Base-by-base conservation (phyloP, 2,329 filamentous ascomycete genomes). In the Eutypella sp. region DNA sequence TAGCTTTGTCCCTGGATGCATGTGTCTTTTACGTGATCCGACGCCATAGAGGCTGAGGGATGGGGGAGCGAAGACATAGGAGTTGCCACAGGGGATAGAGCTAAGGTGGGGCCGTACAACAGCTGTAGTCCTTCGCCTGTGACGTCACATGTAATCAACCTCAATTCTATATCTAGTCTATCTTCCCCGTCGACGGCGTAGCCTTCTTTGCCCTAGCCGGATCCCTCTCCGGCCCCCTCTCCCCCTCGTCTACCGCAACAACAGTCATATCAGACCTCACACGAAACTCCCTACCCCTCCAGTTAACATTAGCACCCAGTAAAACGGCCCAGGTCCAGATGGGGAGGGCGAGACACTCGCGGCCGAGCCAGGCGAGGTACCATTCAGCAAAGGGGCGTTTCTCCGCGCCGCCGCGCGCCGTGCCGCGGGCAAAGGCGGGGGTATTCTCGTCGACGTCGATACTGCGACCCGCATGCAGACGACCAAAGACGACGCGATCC, bases 301-400 rank as follows among this genome's bases (percentile, higher is more conserved):
- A 99, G 43, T 80, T 80, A 0, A 99, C 89, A 0, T 84, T 92
- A 2, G 86, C 82, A 0, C 93, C 93, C n/a, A 92, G 85, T 56
- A 89, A 81, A 18, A 96, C 87, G 1, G 93, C 93, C 80, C 85
- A 90, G 0, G 81, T 71, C 93, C 93, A 99, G 48, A 99, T 85
- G 0, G 91, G 91, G 39, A 96, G 71, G 0, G 93, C 91, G 8
- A 96, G 72, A 0, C 80, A 53, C 67, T 99, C 93, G 25, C 93
- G 76, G 0, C 87, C 89, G 0, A 95, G 56, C 93, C 95, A 99
- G 0, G 91, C 87, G 5, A 76, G 63, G 4, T 93, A 60, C 87
- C 90, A 99, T 53, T 87, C 76, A 0, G 65, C 52, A 46, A 93
- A 85, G 0, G 74, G 68, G 31, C 87, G 73, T 67, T 70, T 49